Percentiles rank a stretch among this genome's conserved stretches.
phyloP scores from a whole-genome alignment of 257 asterid genomes.

The Solanum bulbocastanum region DNA sequence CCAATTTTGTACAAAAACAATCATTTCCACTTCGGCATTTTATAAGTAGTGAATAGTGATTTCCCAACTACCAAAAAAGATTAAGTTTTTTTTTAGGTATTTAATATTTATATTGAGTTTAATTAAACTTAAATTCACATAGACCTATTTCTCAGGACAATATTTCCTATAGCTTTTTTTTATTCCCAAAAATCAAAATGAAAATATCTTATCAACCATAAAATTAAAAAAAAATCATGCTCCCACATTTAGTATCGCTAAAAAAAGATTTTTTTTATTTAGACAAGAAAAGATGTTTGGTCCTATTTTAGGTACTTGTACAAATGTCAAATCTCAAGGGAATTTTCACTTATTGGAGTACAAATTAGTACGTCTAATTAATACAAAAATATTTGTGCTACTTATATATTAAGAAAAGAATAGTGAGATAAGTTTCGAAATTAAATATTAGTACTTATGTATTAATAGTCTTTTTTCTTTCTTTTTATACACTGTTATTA shows the following conservation, averaged over 20 bases:
- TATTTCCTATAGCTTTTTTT: background rate
- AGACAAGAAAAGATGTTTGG: background rate
- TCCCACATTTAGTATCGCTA: background rate
- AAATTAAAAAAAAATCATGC: rapidly evolving
- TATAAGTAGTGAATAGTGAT: background rate
- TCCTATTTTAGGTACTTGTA: background rate
- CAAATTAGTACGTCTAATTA: background rate
- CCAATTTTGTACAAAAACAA: background rate
- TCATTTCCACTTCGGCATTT: background rate
- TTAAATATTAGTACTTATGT: background rate
- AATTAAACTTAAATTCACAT: background rate
- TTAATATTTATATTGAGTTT: background rate
- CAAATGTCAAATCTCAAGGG: background rate
- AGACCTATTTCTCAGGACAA: background rate
- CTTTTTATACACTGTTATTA: background rate
- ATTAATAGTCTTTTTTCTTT: no score
- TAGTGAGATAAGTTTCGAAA: background rate
- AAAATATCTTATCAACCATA: background rate
- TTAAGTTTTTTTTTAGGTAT: background rate
- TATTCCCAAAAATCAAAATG: background rate
- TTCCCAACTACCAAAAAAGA: background rate
- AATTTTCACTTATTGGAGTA: background rate
- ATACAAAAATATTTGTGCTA: background rate
- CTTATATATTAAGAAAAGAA: background rate
- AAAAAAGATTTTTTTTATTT: background rate